Evolutionary conservation across 345 rosid genomes (phyloP).

Genomic region (Lenwebbia sp.): DNA sequence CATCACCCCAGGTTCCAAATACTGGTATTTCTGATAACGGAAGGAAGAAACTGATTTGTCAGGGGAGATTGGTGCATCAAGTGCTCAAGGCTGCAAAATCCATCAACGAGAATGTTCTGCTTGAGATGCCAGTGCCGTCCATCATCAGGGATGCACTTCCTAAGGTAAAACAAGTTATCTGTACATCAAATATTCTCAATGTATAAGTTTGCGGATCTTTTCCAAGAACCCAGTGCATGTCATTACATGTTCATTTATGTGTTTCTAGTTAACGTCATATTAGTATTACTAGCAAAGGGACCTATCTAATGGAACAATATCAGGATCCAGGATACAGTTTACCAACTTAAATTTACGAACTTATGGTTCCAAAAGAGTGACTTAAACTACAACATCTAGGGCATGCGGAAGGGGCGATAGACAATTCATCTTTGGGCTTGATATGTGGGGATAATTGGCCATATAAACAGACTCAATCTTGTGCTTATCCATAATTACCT

Average conservation of each 20-base stretch:
- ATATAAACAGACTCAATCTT: not conserved
- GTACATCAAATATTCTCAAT: not conserved
- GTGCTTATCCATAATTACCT: not conserved
- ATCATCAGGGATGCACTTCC: conserved; percentile 68
- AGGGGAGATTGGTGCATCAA: conserved; percentile 65
- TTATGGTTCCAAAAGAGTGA: not conserved
- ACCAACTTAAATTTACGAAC: not conserved
- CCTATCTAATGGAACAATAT: not conserved
- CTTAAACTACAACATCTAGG: not conserved
- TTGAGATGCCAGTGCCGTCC: conserved; percentile 79
- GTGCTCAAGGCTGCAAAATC: conserved; percentile 90
- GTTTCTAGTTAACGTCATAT: not conserved
- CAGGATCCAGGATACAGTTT: not conserved
- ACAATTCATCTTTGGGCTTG: not conserved
- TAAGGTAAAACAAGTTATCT: conserved; percentile 37
- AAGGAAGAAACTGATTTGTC: conserved; percentile 49
- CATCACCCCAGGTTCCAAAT: conserved; percentile 76
- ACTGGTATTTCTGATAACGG: conserved; percentile 63
- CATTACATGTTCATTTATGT: not conserved
- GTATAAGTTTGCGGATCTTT: not conserved
- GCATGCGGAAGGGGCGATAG: not conserved
- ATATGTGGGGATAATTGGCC: not conserved
- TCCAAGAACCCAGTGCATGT: not conserved
- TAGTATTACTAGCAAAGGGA: not conserved
- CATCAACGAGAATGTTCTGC: conserved; percentile 69